Evolutionary conservation across 768 basidiomycete species (phyloP), one percentile per base, ranked within the genome.

Genomic region (Boletus patriciae): DNA sequence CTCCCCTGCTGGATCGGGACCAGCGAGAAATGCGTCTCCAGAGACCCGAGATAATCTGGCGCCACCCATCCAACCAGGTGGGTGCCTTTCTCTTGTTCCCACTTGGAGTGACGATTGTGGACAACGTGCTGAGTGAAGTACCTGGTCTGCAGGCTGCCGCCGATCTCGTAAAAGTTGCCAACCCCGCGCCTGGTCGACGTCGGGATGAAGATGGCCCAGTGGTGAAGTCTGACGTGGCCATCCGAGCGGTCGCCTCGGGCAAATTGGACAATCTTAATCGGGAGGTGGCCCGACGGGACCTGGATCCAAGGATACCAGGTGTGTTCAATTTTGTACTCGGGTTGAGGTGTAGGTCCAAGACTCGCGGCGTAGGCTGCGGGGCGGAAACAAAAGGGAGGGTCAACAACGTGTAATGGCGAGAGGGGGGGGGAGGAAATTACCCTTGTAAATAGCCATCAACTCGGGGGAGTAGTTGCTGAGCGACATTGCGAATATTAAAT

Each of bases 141-240:
- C 0, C 65, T 59, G 0, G 36, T 25, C 33, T 51, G 52, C 0
- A 62, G 56, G 12, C 51, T 52, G 10, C 60, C 60, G 0, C 47
- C 59, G 33, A 67, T 44, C 31, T 61, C 65, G 50, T 66, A 66
- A 34, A 21, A 66, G 52, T 66, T 66, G 10, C 65, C 65, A 6
- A 66, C 43, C 0, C 62, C 65, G 9, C 65, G 65, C 13, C 23
- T 16, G 8, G 51, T 49, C 8, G 64, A 63, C 0, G 65, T 63
- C 2, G 65, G 62, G 51, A 66, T 44, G 62, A 60, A 66, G 50
- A 66, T 66, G n/a, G 64, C 61, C 61, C 64, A 65, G 18, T 66
- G 64, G 15, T 57, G 36, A 0, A 54, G 38, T 21, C 51, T 29
- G n/a, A n/a, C n/a, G 0, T 42, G 49, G 6, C 61, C 64, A 1